Evolutionary conservation across 805 yeast species (phyloP).

Genomic region (Candida lessepsii): DNA sequence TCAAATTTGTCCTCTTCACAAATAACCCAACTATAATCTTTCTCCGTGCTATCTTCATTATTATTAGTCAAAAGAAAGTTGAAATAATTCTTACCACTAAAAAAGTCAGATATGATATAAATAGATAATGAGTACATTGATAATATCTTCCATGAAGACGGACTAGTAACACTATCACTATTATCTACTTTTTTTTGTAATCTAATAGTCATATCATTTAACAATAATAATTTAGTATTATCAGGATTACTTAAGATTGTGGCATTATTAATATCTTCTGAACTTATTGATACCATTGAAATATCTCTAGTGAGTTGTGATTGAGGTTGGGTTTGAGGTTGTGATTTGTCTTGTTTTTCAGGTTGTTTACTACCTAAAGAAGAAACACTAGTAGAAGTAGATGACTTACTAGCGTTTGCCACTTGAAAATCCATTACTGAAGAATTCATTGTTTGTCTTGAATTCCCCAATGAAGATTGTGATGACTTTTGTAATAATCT

Average conservation of each 20-base stretch:
- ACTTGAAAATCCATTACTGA: conserved; percentile 34
- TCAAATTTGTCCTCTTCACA: conserved; percentile 27
- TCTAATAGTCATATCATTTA: conserved; percentile 34
- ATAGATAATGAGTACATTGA: conserved; percentile 38
- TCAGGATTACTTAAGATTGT: conserved; percentile 25
- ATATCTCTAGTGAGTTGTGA: conserved; percentile 15
- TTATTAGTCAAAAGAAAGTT: conserved; percentile 27
- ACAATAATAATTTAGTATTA: conserved; percentile 21
- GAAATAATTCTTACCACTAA: conserved; percentile 25
- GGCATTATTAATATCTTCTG: conserved; percentile 20
- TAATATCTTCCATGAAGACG: conserved; percentile 44
- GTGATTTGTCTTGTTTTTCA: conserved; percentile 1
- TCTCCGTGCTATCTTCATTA: conserved; percentile 14
- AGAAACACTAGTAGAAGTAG: conserved; percentile 23
- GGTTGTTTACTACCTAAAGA: conserved; percentile 5
- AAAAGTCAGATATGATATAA: conserved; percentile 26
- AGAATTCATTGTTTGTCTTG: conserved; percentile 30
- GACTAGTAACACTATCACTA: conserved; percentile 26
- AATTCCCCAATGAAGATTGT: conserved; percentile 13
- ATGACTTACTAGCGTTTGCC: conserved; percentile 22
- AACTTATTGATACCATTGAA: conserved; percentile 21
- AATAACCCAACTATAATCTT: conserved; percentile 30
- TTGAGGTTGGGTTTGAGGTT: too few species aligned
- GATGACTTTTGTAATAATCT: conserved; percentile 15
- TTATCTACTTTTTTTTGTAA: conserved; percentile 36